Conservation (phyloP, 192 early-diverging fungal genomes). For the Helicostylum pulchrum region DNA sequence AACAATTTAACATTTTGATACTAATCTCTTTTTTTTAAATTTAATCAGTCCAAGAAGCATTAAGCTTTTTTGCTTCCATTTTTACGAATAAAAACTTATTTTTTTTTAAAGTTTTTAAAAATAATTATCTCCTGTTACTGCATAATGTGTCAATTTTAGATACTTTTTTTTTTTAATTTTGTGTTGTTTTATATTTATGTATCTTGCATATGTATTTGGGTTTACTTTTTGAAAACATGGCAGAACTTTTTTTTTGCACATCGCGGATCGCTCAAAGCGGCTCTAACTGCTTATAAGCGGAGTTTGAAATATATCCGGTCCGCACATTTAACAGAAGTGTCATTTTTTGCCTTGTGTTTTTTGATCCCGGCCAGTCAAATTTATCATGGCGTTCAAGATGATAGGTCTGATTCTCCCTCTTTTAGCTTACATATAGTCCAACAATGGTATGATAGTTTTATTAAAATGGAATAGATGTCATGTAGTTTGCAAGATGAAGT, state of each 20-base stretch:
- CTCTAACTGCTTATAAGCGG: background rate
- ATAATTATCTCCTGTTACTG: background rate
- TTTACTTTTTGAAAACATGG: no score
- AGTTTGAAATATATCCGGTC: background rate
- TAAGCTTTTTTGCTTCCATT: constrained; percentile 4
- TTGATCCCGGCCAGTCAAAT: no score
- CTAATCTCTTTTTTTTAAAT: constrained; percentile 4
- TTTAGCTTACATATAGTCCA: constrained; percentile 19
- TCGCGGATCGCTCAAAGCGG: no score
- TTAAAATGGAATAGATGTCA: background rate
- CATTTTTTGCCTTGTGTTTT: no score
- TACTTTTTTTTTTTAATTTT: background rate
- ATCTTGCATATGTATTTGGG: background rate
- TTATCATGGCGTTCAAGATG: background rate
- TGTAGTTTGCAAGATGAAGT: background rate
- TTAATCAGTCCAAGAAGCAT: constrained; percentile 33
- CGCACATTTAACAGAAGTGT: background rate
- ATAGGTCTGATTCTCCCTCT: constrained; percentile 4
- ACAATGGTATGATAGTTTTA: constrained; percentile 13
- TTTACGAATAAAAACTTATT: background rate
- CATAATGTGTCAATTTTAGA: background rate
- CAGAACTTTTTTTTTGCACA: no score
- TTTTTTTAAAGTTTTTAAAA: background rate
- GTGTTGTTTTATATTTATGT: background rate
- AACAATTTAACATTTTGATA: background rate